Conservation (phyloP, 2,329 filamentous ascomycete species). For the Fusarium napiforme region DNA sequence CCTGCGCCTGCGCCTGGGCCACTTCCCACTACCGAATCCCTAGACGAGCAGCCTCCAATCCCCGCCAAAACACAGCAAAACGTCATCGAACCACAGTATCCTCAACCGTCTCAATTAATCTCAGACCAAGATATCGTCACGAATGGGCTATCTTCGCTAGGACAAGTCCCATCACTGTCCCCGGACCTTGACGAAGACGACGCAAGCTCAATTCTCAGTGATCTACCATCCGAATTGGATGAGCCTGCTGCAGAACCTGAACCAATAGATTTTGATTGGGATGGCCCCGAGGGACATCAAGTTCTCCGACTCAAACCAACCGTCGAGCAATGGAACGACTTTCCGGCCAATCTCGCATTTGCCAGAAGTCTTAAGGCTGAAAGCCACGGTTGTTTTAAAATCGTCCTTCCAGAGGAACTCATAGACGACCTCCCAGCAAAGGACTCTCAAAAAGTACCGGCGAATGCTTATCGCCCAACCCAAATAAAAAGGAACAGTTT, state of each 20-base stretch:
- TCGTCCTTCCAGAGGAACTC: slow-evolving; percentile 48
- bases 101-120: slow-evolving; percentile 11
- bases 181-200: slow-evolving; percentile 22
- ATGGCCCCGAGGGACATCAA: slow-evolving; percentile 45
- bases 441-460: slow-evolving; percentile 43
- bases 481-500: slow-evolving; percentile 50
- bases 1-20: slow-evolving; percentile 15
- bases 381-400: slow-evolving; percentile 54
- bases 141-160: slow-evolving; percentile 1
- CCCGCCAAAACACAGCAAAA: slow-evolving; percentile 29
- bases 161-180: background rate
- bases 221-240: slow-evolving; percentile 26
- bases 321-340: slow-evolving; percentile 51
- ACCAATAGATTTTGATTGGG: slow-evolving; percentile 48
- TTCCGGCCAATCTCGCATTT: slow-evolving; percentile 50
- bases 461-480: slow-evolving; percentile 52
- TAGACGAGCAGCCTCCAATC: slow-evolving; percentile 29
- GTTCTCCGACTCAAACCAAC: slow-evolving; percentile 52
- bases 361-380: slow-evolving; percentile 47
- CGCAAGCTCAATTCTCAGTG: slow-evolving; percentile 43
- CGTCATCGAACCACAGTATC: slow-evolving; percentile 33
- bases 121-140: background rate
- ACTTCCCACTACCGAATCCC: slow-evolving; percentile 13
- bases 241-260: slow-evolving; percentile 43
- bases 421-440: slow-evolving; percentile 49